Evolutionary conservation across 345 rosid genomes (phyloP), one percentile per base, ranked within the genome.

Genomic region (Dipteronia dyeriana): DNA sequence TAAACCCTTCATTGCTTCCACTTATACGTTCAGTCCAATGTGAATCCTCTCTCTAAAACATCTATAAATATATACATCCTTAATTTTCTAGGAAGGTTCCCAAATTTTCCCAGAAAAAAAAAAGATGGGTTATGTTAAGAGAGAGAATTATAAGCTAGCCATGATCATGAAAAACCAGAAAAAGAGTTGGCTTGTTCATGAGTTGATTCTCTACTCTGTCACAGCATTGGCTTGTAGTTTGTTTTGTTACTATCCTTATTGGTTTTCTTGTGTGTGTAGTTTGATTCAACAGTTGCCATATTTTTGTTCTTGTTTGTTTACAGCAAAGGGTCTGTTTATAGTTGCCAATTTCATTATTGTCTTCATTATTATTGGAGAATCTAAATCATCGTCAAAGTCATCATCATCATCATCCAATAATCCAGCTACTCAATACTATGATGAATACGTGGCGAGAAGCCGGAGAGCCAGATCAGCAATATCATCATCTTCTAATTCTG

Each of bases 291-390:
- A 79, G 10, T 75, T 76, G 59, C 84, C 85, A 0, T 59, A 34
- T 54, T 23, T 77, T 31, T 75, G 78, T 72, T 76, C 86, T 43
- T 86, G 73, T 20, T 70, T 79, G 31, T 76, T 70, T 38, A 75
- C 75, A 38, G 90, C 91, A 0, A 86, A 78, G 73, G 86, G 85
- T 63, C 76, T 89, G 84, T 89, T 91, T 62, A 1, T 91, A 9
- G 78, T 89, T 2, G 85, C 82, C 29, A 91, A 91, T 74, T 83
- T 81, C 64, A 91, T 91, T 51, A 81, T 91, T 45, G 77, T 71
- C 67, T 80, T 85, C 79, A 91, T 91, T 5, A 80, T 88, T 20
- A 80, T 88, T 20, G 86, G 92, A 64, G 86, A 89, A 79, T 88
- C 90, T 34, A 34, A 5, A 34, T 34, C 38, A 34, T 34, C 38